These are phyloP conservation scores for Spizellomyces sp. DNA, from an alignment of 192 early-diverging fungal genomes.

Conservation along the genomic window DNA sequence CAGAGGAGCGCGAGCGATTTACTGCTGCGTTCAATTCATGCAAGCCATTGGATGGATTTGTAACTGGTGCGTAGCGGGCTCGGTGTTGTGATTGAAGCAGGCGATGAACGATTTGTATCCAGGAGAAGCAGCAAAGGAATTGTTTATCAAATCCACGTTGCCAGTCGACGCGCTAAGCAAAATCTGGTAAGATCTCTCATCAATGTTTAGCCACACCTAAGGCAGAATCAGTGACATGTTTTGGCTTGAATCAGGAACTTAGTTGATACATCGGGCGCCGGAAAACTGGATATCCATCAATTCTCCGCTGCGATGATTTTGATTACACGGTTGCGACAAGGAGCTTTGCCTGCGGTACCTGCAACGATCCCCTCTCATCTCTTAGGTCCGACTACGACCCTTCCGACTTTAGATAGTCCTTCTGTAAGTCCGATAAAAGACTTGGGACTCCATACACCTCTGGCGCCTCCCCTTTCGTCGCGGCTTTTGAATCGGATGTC, in stretches of 20 bases:
- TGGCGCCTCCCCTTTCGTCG: constrained; percentile 14
- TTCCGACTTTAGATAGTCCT: neutral
- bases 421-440: neutral
- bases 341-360: constrained; percentile 70
- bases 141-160: constrained; percentile 84
- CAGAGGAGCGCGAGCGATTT: constrained; percentile 65
- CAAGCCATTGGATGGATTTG: constrained; percentile 56
- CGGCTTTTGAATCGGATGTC: constrained; percentile 25
- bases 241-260: constrained; percentile 53
- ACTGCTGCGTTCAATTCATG: constrained; percentile 61
- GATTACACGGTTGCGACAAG: constrained; percentile 79
- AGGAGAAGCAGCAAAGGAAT: constrained; percentile 70
- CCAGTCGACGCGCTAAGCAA: constrained; percentile 71
- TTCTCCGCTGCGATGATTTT: constrained; percentile 92
- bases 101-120: neutral
- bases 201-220: neutral
- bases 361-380: constrained; percentile 64
- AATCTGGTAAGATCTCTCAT: constrained; percentile 68
- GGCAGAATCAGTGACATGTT: neutral
- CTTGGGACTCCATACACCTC: neutral
- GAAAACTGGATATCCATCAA: constrained; percentile 75
- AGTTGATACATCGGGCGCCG: constrained; percentile 72
- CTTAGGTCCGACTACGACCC: constrained; percentile 43
- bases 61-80: constrained; percentile 18
- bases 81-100: no score